Percentiles rank a stretch among this genome's conserved stretches.
These are phyloP conservation scores for Actinomucor elegans DNA, from an alignment of 371 early-diverging fungal genomes.

Conservation along the genomic window DNA sequence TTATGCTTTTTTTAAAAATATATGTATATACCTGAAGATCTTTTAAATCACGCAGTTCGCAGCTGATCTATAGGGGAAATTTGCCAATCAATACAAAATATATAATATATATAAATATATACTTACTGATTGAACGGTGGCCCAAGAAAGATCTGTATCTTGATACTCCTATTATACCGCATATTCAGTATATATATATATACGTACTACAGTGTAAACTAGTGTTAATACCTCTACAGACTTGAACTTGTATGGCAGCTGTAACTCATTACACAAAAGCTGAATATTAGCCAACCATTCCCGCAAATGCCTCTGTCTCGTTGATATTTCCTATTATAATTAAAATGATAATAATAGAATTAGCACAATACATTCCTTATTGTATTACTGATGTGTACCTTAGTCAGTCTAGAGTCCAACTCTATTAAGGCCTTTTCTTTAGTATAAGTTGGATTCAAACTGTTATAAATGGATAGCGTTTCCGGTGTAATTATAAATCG, in stretches of 20 bases:
- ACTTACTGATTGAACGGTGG: slow-evolving; percentile 30
- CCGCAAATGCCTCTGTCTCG: slow-evolving; percentile 15
- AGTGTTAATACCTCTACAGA: slow-evolving; percentile 23
- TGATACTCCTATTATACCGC: slow-evolving; percentile 21
- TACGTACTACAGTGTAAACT: no score
- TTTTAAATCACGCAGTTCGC: slow-evolving; percentile 22
- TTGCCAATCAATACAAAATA: not conserved
- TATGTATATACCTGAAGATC: slow-evolving; percentile 9
- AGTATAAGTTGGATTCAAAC: slow-evolving; percentile 21
- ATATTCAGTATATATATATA: no score
- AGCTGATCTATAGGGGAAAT: slow-evolving; percentile 22
- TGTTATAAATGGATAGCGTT: slow-evolving; percentile 7
- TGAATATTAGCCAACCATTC: slow-evolving; percentile 25
- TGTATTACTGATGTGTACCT: no score
- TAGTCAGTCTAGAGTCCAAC: slow-evolving; percentile 17
- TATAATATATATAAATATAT: not conserved
- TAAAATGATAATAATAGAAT: slow-evolving; percentile 4
- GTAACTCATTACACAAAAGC: slow-evolving; percentile 15
- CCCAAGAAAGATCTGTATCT: slow-evolving; percentile 28
- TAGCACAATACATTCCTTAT: no score
- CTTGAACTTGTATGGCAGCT: slow-evolving; percentile 10
- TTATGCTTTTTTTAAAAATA: not conserved
- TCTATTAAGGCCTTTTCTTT: slow-evolving; percentile 18
- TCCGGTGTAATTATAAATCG: slow-evolving; percentile 10
- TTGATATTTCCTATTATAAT: slow-evolving; percentile 20